phyloP scores from a whole-genome alignment of 129 eudicot genomes.

The Saussurea involucrata region DNA sequence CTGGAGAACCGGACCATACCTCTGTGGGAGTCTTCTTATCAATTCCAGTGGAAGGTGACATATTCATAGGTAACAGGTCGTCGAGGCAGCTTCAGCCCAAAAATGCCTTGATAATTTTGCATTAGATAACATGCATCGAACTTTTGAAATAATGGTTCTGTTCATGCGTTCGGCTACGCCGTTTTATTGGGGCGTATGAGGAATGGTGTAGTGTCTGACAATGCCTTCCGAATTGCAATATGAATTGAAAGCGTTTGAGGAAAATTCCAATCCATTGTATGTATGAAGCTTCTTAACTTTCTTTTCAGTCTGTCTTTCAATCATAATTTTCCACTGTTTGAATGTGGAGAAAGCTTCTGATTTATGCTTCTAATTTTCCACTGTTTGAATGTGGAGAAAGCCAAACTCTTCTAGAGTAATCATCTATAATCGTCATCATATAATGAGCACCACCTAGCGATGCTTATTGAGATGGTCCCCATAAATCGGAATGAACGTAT shows the following conservation, averaged over 20 bases:
- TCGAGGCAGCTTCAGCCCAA: background rate
- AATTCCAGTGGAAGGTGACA: background rate
- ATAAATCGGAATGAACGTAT: slow-evolving; percentile 19
- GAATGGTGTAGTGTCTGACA: slow-evolving; percentile 10
- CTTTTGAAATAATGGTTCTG: slow-evolving; percentile 1
- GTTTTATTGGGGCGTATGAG: slow-evolving; percentile 14
- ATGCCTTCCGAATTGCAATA: slow-evolving; percentile 12
- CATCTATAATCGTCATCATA: slow-evolving; percentile 20
- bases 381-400: background rate
- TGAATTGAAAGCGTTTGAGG: background rate
- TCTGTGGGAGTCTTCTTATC: slow-evolving; percentile 3
- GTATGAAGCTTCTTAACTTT: slow-evolving; percentile 16
- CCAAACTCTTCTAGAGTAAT: slow-evolving; percentile 3
- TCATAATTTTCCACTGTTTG: slow-evolving; percentile 14
- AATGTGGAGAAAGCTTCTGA: slow-evolving; percentile 14
- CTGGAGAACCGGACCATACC: slow-evolving; percentile 14
- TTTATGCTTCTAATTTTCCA: slow-evolving; percentile 22
- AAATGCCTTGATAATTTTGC: slow-evolving; percentile 4
- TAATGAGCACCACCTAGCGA: slow-evolving; percentile 4
- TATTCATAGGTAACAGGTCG: background rate
- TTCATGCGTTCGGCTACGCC: slow-evolving; percentile 30
- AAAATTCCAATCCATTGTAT: slow-evolving; percentile 23
- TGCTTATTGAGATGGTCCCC: slow-evolving; percentile 18
- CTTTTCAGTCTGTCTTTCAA: slow-evolving; percentile 9
- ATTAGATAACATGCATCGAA: slow-evolving; percentile 14